Conservation (phyloP, 2,329 filamentous ascomycete species). For the Colletotrichum destructivum region DNA sequence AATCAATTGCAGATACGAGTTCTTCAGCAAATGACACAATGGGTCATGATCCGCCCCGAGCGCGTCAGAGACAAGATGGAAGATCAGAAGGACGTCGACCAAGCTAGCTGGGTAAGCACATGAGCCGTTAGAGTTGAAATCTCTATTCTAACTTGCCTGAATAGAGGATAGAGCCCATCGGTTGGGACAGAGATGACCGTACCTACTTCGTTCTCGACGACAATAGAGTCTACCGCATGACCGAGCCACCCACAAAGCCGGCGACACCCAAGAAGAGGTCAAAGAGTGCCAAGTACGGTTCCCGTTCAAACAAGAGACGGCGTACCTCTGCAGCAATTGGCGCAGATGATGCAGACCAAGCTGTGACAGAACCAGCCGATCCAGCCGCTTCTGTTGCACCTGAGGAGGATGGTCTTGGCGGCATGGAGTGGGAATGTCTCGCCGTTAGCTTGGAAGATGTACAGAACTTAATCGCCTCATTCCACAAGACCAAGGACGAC, state of each 20-base stretch:
- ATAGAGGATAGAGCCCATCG: constrained; percentile 83
- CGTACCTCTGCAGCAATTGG: constrained; percentile 66
- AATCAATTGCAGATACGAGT: constrained; percentile 72
- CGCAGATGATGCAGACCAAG: constrained; percentile 53
- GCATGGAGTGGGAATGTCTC: constrained; percentile 91
- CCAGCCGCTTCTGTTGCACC: constrained; percentile 46
- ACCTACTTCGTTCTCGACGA: constrained; percentile 94
- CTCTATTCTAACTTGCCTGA: neutral
- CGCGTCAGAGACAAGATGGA: constrained; percentile 89
- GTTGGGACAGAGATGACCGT: constrained; percentile 90
- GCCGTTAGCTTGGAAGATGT: constrained; percentile 88
- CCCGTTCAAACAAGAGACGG: constrained; percentile 80
- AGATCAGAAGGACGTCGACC: constrained; percentile 84
- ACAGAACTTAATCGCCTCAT: constrained; percentile 76
- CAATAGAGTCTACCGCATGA: constrained; percentile 90
- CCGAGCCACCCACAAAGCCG: constrained; percentile 77
- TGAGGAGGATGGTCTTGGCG: constrained; percentile 78
- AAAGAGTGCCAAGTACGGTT: constrained; percentile 73
- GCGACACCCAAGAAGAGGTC: constrained; percentile 76
- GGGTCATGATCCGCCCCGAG: constrained; percentile 90
- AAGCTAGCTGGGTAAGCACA: constrained; percentile 82
- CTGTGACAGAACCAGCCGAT: constrained; percentile 43
- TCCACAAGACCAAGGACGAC: constrained; percentile 83
- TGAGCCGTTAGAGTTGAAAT: too few relatives aligned
- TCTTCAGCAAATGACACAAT: constrained; percentile 89